Percentiles rank a stretch among this genome's conserved stretches.
These are phyloP conservation scores for Stachybotrys echinatus DNA, from an alignment of 2,329 filamentous ascomycete genomes.

Conservation along the genomic window DNA sequence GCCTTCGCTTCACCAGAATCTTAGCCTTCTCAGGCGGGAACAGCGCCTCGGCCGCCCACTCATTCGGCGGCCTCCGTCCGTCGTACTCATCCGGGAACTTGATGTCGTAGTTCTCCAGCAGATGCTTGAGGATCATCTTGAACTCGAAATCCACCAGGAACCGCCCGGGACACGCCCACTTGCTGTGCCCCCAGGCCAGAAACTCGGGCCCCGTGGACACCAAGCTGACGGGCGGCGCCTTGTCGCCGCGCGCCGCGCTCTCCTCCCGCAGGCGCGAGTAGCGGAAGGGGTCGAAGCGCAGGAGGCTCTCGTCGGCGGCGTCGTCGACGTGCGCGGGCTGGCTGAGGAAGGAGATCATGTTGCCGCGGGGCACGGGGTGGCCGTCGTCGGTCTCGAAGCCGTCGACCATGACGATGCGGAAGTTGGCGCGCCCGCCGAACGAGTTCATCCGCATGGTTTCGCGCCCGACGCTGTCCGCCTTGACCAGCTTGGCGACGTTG, in stretches of 20 bases:
- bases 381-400: conserved; percentile 25
- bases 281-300: conserved; percentile 34
- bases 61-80: conserved; percentile 12
- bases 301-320: conserved; percentile 24
- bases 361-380: conserved; percentile 22
- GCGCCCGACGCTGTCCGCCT: conserved; percentile 34
- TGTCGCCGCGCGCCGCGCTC: conserved; percentile 9
- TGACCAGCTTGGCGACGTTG: conserved; percentile 28
- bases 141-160: conserved; percentile 24
- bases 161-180: conserved; percentile 24
- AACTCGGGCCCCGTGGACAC: conserved; percentile 16
- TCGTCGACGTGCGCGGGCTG: conserved; percentile 22
- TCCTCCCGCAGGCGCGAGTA: conserved; percentile 30
- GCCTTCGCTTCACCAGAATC: too few species aligned
- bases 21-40: conserved; percentile 11
- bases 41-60: conserved; percentile 13
- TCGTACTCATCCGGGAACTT: conserved; percentile 12
- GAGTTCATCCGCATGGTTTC: conserved; percentile 35
- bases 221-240: conserved; percentile 6
- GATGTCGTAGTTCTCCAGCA: conserved; percentile 14
- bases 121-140: conserved; percentile 22
- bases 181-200: conserved; percentile 28
- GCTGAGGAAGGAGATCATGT: conserved; percentile 24
- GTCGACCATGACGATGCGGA: conserved; percentile 21
- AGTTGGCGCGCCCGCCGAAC: conserved; percentile 19